phyloP scores from a whole-genome alignment of 2,329 filamentous ascomycete species.

The Trichophyton mentagrophytes region DNA sequence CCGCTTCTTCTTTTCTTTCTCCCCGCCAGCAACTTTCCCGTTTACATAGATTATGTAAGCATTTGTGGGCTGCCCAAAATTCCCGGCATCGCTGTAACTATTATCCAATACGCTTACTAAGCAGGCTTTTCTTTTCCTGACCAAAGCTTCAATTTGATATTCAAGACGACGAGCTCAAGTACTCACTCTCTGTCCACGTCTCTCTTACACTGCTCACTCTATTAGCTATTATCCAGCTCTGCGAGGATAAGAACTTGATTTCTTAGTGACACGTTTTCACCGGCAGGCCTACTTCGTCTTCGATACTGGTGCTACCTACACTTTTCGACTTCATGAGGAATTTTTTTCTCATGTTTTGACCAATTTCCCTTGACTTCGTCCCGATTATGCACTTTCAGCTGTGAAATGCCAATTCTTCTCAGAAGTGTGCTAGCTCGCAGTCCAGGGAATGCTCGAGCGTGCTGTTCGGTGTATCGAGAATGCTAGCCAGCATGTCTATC shows the following conservation, averaged over 20 bases:
- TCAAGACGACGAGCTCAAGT: neutral
- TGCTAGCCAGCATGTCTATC: conserved; percentile 36
- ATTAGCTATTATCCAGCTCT: neutral
- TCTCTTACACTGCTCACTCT: neutral
- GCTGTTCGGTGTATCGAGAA: conserved; percentile 38
- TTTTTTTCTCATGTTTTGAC: neutral
- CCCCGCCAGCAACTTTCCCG: neutral
- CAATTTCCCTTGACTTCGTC: neutral
- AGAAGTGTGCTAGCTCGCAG: neutral
- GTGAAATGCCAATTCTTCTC: conserved; percentile 8
- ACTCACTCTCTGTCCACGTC: neutral
- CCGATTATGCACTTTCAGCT: neutral
- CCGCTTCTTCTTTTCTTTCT: neutral
- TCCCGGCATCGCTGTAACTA: neutral
- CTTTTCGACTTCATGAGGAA: neutral
- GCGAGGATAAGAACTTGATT: too few relatives aligned
- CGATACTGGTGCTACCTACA: neutral
- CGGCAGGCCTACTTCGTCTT: neutral
- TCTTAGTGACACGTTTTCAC: neutral
- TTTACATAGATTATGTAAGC: neutral
- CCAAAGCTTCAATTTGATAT: neutral
- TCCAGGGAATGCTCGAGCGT: conserved; percentile 39
- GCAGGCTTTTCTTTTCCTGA: too few relatives aligned
- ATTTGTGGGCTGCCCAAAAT: neutral
- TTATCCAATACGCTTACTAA: neutral